phyloP scores from a whole-genome alignment of 352 stramenopile genomes.

The Globisporangium recalcitrans region DNA sequence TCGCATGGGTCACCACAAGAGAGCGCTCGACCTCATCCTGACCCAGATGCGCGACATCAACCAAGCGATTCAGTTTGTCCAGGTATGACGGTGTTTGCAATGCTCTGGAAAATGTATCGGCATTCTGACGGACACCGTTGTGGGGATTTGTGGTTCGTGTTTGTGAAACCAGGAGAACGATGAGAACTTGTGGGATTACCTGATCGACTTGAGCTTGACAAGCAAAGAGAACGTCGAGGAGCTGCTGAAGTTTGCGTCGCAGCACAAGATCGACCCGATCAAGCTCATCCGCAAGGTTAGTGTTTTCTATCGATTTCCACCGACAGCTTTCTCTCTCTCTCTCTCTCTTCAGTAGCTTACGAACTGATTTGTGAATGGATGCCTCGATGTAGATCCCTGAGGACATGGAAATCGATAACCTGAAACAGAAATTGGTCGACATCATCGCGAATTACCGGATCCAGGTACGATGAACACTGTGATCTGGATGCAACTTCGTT shows the following conservation, averaged over 20 bases:
- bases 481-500: neutral
- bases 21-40: conserved; percentile 75
- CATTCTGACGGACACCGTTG: neutral
- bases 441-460: conserved; percentile 81
- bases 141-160: neutral
- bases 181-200: conserved; percentile 72
- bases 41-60: conserved; percentile 79
- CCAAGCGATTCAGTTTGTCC: conserved; percentile 79
- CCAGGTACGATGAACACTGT: conserved; percentile 39
- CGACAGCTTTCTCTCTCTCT: too few relatives aligned
- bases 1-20: conserved; percentile 84
- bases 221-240: conserved; percentile 74
- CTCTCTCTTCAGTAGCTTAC: neutral
- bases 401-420: conserved; percentile 75
- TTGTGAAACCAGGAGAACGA: conserved; percentile 45
- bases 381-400: conserved; percentile 52
- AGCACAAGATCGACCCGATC: conserved; percentile 84
- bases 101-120: too few relatives aligned
- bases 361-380: neutral
- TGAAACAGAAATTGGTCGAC: conserved; percentile 77
- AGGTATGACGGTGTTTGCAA: conserved; percentile 21
- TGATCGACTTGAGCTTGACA: conserved; percentile 76
- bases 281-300: conserved; percentile 79
- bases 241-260: conserved; percentile 58
- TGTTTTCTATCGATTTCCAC: too few relatives aligned